phyloP scores from a whole-genome alignment of 495 filamentous ascomycete species.

The Aspergillus cavernicola region DNA sequence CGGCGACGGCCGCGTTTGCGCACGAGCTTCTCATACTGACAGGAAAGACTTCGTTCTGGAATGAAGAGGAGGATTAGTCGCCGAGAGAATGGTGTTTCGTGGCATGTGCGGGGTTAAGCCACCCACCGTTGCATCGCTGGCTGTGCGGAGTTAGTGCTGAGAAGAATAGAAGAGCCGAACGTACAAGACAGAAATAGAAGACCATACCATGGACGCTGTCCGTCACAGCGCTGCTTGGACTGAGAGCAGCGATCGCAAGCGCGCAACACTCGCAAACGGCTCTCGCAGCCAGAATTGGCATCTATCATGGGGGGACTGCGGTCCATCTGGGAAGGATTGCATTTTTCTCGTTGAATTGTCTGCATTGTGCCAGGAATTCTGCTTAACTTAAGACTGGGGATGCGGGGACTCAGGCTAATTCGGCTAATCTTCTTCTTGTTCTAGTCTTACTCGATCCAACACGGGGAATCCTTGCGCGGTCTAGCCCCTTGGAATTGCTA shows the following conservation, averaged over 20 bases:
- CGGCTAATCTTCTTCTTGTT: neutral
- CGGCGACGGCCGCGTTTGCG: constrained; percentile 10
- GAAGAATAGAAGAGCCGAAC: neutral
- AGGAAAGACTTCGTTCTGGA: neutral
- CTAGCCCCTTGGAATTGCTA: neutral
- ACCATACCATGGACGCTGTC: constrained; percentile 5
- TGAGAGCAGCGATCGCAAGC: constrained; percentile 13
- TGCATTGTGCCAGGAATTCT: too few relatives aligned
- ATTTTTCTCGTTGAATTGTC: neutral
- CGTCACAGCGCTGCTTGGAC: constrained; percentile 11
- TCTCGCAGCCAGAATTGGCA: neutral
- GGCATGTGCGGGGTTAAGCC: constrained; percentile 3
- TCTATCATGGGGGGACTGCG: constrained; percentile 1
- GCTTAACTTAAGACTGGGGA: neutral
- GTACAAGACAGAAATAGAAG: neutral
- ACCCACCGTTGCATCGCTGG: constrained; percentile 8
- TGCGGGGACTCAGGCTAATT: neutral
- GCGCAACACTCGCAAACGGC: constrained; percentile 8
- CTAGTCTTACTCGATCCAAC: neutral
- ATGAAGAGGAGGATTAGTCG: constrained; percentile 1
- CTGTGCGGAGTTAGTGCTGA: neutral
- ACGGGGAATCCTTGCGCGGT: neutral
- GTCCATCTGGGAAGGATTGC: neutral
- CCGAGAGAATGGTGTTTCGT: neutral
- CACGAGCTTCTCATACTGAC: constrained; percentile 10